Evolutionary conservation across 345 rosid genomes (phyloP).

Genomic region (Capsella bursapastoris): DNA sequence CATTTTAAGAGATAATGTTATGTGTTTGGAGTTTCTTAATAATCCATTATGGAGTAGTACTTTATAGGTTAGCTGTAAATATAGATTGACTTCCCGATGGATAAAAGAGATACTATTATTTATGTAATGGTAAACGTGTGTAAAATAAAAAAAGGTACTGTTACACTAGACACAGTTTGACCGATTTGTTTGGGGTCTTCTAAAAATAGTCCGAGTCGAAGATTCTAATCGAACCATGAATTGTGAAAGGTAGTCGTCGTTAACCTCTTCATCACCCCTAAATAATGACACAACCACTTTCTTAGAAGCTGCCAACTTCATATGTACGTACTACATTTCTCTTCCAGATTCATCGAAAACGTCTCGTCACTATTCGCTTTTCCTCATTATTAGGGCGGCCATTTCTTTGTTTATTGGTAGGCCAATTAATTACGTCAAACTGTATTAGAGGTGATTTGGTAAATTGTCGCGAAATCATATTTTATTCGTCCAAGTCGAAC

Average conservation of each 20-base stretch:
- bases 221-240: constrained; percentile 21
- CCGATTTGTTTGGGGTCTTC: not conserved
- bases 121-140: not conserved
- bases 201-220: not conserved
- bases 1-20: not conserved
- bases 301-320: constrained; percentile 23
- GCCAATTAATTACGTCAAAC: not conserved
- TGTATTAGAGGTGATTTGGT: not conserved
- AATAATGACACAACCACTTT: constrained; percentile 2
- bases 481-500: constrained; percentile 10
- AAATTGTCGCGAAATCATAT: constrained; percentile 4
- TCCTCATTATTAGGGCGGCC: not conserved
- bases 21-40: not conserved
- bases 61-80: not conserved
- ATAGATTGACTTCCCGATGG: not conserved
- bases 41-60: too few relatives aligned
- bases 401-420: not conserved
- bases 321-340: not conserved
- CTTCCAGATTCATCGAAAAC: not conserved
- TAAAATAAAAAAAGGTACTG: not conserved
- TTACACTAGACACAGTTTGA: not conserved
- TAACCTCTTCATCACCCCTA: not conserved
- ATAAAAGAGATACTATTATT: too few relatives aligned
- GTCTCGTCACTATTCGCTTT: not conserved
- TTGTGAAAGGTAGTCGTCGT: constrained; percentile 2